These are phyloP conservation scores for Mycena indigotica DNA, from an alignment of 768 basidiomycete genomes.

Conservation along the genomic window DNA sequence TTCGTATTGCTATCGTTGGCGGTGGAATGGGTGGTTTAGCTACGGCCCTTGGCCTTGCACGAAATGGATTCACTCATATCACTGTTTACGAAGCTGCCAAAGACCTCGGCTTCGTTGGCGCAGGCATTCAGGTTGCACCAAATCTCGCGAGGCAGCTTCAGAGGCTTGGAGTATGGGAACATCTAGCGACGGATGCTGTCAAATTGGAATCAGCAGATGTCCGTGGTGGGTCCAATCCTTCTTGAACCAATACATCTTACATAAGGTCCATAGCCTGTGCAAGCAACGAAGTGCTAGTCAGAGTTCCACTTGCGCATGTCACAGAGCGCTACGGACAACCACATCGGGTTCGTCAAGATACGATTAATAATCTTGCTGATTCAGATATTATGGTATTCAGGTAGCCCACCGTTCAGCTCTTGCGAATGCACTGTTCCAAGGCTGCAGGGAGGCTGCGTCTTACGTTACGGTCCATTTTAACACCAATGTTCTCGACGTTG, in stretches of 20 bases:
- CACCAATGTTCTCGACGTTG: constrained; percentile 27
- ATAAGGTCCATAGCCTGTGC: no score
- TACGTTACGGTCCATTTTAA: constrained; percentile 31
- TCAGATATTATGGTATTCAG: neutral
- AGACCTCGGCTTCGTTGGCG: constrained; percentile 36
- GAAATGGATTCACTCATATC: constrained; percentile 33
- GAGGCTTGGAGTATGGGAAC: constrained; percentile 32
- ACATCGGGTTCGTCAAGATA: constrained; percentile 23
- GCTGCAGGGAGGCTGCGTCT: constrained; percentile 27
- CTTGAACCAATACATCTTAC: neutral
- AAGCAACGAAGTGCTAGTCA: constrained; percentile 33
- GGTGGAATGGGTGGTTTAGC: constrained; percentile 33
- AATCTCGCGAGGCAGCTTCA: constrained; percentile 35
- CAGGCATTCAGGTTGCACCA: constrained; percentile 40
- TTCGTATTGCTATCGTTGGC: constrained; percentile 23
- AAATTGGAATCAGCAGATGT: constrained; percentile 30
- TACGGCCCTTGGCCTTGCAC: constrained; percentile 32
- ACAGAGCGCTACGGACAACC: constrained; percentile 33
- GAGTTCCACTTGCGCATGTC: constrained; percentile 32
- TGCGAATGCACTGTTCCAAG: constrained; percentile 32
- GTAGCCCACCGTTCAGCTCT: constrained; percentile 38
- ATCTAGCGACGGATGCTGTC: constrained; percentile 30
- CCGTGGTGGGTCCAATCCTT: constrained; percentile 22
- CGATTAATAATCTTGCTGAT: neutral
- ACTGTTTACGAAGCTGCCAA: constrained; percentile 33